phyloP scores from a whole-genome alignment of 257 asterid genomes.

The Przewalskia tangutica region DNA sequence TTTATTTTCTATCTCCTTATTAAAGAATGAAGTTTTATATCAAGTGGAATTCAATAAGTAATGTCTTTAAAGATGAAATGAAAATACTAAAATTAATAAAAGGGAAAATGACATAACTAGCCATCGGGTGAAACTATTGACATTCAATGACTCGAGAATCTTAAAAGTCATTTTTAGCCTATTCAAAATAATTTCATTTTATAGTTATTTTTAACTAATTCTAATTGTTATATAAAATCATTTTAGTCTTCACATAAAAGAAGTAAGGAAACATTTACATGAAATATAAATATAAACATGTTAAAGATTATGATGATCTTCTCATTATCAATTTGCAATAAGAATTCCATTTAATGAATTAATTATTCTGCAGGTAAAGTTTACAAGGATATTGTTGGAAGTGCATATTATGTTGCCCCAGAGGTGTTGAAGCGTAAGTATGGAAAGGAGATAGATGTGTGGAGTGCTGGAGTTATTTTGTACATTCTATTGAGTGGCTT shows the following conservation, averaged over 20 bases:
- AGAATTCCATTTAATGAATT: not conserved
- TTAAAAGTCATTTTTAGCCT: no score
- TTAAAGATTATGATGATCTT: not conserved
- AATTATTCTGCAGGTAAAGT: constrained; percentile 16
- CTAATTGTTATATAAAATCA: no score
- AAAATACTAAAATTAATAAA: no score
- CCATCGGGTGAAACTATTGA: no score
- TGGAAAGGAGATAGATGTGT: constrained; percentile 33
- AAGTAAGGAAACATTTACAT: not conserved
- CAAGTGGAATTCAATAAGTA: no score
- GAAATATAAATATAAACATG: not conserved
- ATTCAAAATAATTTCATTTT: no score
- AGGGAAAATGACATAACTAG: no score
- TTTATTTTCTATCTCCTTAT: no score
- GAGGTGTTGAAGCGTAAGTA: constrained; percentile 20
- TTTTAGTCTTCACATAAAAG: not conserved
- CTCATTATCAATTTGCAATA: not conserved
- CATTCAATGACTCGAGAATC: no score
- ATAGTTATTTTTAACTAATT: no score
- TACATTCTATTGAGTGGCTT: constrained; percentile 33
- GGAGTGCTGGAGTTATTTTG: constrained; percentile 42
- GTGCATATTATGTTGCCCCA: constrained; percentile 38
- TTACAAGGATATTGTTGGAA: constrained; percentile 25
- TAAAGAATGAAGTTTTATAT: no score
- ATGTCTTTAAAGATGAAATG: no score